These are phyloP conservation scores for Eragrostis nindensis DNA, from an alignment of 176 grass and related monocot genomes.

Conservation along the genomic window DNA sequence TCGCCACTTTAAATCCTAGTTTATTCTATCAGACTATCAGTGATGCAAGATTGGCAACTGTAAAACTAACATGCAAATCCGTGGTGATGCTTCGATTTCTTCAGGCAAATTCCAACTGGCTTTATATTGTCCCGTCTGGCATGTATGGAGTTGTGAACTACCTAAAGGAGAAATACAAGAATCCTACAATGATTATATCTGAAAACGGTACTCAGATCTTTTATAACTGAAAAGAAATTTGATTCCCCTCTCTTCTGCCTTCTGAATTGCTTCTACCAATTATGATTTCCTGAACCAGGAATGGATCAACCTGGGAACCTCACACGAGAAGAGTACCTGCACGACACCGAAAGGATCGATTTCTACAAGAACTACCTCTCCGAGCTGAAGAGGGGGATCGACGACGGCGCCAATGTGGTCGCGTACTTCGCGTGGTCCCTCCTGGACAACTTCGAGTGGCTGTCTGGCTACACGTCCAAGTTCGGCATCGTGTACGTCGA, in stretches of 20 bases:
- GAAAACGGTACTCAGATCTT: conserved; percentile 74
- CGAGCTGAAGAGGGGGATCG: conserved; percentile 71
- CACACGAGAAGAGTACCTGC: conserved; percentile 46
- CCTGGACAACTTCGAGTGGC: conserved; percentile 89
- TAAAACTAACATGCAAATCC: neutral
- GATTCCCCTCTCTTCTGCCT: neutral
- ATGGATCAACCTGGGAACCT: conserved; percentile 71
- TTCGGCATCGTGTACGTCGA: conserved; percentile 86
- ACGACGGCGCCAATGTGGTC: conserved; percentile 62
- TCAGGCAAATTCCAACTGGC: conserved; percentile 79
- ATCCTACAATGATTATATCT: conserved; percentile 71
- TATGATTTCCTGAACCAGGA: conserved; percentile 30
- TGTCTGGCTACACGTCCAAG: conserved; percentile 75
- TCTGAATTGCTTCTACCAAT: neutral
- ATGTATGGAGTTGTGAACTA: conserved; percentile 83
- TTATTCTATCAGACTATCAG: conserved; percentile 11
- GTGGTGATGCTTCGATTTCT: neutral
- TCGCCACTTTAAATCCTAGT: conserved; percentile 23
- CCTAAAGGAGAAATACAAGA: conserved; percentile 75
- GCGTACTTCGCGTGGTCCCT: conserved; percentile 85
- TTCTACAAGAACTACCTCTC: conserved; percentile 74
- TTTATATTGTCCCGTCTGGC: conserved; percentile 88
- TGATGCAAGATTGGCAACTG: neutral
- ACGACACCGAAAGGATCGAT: conserved; percentile 44
- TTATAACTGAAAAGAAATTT: neutral